phyloP scores from a whole-genome alignment of 192 early-diverging fungal genomes.

The Linnemannia exigua region DNA sequence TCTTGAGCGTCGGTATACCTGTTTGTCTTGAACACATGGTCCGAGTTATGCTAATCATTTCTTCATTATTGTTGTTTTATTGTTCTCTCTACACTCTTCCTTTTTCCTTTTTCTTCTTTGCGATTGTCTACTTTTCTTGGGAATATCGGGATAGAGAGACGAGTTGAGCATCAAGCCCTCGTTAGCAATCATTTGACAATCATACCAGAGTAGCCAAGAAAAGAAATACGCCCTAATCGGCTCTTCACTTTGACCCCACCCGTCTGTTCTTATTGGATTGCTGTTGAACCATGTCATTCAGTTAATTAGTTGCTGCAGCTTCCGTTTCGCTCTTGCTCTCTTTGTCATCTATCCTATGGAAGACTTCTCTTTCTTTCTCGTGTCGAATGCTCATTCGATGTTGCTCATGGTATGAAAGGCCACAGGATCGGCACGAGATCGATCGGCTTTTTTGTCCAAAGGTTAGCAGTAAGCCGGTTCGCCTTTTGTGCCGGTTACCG shows the following conservation, averaged over 20 bases:
- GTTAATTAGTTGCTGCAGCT: not conserved
- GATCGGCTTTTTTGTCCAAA: not conserved
- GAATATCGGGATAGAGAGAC: not conserved
- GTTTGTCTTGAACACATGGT: not conserved
- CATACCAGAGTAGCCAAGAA: not conserved
- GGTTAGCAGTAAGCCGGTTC: too few relatives aligned
- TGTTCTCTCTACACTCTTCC: not conserved
- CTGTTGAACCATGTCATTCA: too few relatives aligned
- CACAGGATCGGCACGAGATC: not conserved
- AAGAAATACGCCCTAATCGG: not conserved
- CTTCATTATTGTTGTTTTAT: not conserved
- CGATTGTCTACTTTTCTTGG: conserved; percentile 6
- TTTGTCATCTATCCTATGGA: not conserved
- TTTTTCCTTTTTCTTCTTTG: not conserved
- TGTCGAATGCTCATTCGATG: not conserved
- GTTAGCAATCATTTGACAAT: not conserved
- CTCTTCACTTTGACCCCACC: conserved; percentile 8
- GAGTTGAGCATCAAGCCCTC: not conserved
- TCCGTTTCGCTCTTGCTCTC: not conserved
- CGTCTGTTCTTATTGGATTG: not conserved
- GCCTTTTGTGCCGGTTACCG: too few relatives aligned
- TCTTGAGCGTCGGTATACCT: too few relatives aligned
- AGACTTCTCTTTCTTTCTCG: too few relatives aligned
- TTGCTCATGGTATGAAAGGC: not conserved
- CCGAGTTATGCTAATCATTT: not conserved